Percentiles rank a stretch among this genome's conserved stretches.
Conservation (phyloP, 345 rosid genomes). For the Hibiscus trionum region DNA sequence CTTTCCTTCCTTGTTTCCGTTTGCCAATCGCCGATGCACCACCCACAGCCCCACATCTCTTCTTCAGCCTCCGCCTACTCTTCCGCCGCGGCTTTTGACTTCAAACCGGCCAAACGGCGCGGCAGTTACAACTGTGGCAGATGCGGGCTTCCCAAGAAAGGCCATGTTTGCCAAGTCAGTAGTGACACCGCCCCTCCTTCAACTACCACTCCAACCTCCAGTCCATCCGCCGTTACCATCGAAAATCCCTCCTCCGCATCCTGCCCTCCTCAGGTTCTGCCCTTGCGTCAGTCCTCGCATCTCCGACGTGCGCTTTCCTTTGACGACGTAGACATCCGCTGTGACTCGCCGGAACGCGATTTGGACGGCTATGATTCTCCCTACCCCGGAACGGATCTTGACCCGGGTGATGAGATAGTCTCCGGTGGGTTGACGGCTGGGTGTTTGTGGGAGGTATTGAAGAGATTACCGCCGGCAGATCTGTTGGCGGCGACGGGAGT, state of each 20-base stretch:
- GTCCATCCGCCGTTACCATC: conserved; percentile 2
- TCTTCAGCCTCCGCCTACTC: conserved; percentile 18
- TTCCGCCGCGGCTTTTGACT: conserved; percentile 34
- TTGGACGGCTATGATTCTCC: conserved; percentile 13
- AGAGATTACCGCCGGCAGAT: conserved; percentile 65
- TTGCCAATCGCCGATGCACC: conserved; percentile 26
- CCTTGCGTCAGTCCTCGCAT: conserved; percentile 49
- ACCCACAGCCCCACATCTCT: conserved; percentile 36
- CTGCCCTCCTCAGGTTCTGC: conserved; percentile 5
- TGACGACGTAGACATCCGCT: conserved; percentile 52
- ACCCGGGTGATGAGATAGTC: conserved; percentile 18
- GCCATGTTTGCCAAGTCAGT: conserved; percentile 53
- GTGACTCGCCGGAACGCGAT: conserved; percentile 37
- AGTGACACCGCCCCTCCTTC: conserved; percentile 17
- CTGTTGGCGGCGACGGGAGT: conserved; percentile 69
- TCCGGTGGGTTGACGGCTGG: conserved; percentile 45
- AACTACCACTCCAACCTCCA: conserved; percentile 16
- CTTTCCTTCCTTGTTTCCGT: not conserved
- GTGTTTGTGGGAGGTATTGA: conserved; percentile 73
- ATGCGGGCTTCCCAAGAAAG: conserved; percentile 98
- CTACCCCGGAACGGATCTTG: conserved; percentile 38
- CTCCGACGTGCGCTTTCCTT: conserved; percentile 82
- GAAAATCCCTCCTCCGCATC: conserved; percentile 28
- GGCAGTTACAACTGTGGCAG: conserved; percentile 95
- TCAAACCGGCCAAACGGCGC: conserved; percentile 45